phyloP scores from a whole-genome alignment of 2,329 filamentous ascomycete genomes.

The Fusarium armeniacum region DNA sequence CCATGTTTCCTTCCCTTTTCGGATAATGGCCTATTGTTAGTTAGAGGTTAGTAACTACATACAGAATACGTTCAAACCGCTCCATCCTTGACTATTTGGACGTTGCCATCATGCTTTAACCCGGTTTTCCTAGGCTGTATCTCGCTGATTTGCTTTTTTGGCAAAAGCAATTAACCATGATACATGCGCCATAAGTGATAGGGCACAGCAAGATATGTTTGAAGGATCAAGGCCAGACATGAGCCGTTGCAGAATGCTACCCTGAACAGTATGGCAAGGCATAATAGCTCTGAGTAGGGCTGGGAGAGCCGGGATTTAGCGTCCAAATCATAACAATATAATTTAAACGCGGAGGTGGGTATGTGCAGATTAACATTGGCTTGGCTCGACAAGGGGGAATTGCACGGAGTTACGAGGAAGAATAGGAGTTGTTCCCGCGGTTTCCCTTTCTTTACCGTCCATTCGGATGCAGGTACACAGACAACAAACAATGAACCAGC shows the following conservation, averaged over 20 bases:
- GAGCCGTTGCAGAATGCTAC: conserved; percentile 35
- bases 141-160: conserved; percentile 6
- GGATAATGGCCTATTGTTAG: conserved; percentile 16
- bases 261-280: conserved; percentile 28
- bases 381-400: conserved; percentile 19
- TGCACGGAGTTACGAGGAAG: conserved; percentile 6
- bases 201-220: conserved; percentile 7
- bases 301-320: conserved; percentile 35
- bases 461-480: conserved; percentile 18
- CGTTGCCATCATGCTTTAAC: conserved; percentile 23
- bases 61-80: not conserved
- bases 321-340: conserved; percentile 15
- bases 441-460: not conserved
- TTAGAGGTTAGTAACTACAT: no score
- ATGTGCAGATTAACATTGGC: conserved; percentile 2
- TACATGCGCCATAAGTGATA: not conserved
- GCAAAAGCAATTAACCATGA: not conserved
- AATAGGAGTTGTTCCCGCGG: conserved; percentile 6
- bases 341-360: conserved; percentile 34
- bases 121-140: conserved; percentile 35
- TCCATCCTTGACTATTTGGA: conserved; percentile 10
- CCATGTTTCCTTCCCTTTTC: conserved; percentile 30
- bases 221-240: conserved; percentile 23
- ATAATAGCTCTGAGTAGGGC: conserved; percentile 33
- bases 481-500: conserved; percentile 9